Percentiles rank a stretch among this genome's conserved stretches.
Conservation (phyloP, 306 rosid species). For the Pyrus bretschneideri region DNA sequence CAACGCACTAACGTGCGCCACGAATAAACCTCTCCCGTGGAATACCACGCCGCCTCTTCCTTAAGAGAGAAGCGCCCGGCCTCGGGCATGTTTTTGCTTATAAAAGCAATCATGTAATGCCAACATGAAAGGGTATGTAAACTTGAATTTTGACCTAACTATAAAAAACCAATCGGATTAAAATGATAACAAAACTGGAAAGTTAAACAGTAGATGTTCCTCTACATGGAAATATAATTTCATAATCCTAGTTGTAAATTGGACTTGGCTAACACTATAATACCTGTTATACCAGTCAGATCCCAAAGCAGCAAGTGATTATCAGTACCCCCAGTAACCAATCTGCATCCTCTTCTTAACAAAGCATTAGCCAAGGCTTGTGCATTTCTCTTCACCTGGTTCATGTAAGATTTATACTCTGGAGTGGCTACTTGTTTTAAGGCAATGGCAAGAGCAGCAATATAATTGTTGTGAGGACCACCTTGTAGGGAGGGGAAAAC, state of each 20-base stretch:
- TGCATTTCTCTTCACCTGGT: constrained; percentile 92
- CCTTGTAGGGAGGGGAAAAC: constrained; percentile 96
- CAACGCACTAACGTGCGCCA: constrained; percentile 38
- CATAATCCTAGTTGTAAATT: not conserved
- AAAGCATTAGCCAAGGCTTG: constrained; percentile 82
- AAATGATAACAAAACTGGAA: not conserved
- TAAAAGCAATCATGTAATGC: too few relatives aligned
- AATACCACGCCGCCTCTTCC: constrained; percentile 51
- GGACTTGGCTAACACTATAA: not conserved
- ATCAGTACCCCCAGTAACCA: constrained; percentile 93
- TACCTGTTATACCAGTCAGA: constrained; percentile 91
- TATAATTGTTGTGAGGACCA: constrained; percentile 96
- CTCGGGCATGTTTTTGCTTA: constrained; percentile 19
- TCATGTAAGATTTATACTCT: constrained; percentile 80
- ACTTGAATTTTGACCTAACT: not conserved
- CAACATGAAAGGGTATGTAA: not conserved
- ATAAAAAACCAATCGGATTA: not conserved
- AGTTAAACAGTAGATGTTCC: not conserved
- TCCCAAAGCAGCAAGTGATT: constrained; percentile 95
- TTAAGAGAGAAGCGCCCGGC: constrained; percentile 47
- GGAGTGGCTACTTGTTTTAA: constrained; percentile 84
- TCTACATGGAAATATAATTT: not conserved
- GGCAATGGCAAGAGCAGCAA: constrained; percentile 96
- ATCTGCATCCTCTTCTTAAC: constrained; percentile 65
- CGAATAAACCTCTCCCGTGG: constrained; percentile 43